Conservation (phyloP, 305 asterid species). For the Rubia tinctorum region DNA sequence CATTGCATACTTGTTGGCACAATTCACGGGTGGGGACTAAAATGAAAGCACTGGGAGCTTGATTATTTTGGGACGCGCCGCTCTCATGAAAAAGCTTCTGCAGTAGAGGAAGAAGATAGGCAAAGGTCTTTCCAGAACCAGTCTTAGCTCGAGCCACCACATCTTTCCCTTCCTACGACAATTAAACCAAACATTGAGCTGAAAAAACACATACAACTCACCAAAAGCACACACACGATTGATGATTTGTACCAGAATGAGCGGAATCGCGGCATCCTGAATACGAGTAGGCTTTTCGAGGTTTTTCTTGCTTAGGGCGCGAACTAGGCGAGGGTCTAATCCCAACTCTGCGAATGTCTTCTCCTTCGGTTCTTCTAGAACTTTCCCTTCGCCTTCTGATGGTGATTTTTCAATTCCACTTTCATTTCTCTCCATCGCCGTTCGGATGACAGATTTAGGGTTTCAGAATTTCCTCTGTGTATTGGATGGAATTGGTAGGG, state of each 20-base stretch:
- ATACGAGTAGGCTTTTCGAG: constrained; percentile 84
- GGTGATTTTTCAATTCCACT: constrained; percentile 11
- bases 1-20: constrained; percentile 62
- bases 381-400: not conserved
- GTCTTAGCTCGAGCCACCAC: constrained; percentile 97
- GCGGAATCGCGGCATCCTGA: constrained; percentile 78
- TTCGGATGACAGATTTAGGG: constrained; percentile 9
- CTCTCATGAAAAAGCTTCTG: constrained; percentile 75
- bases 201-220: not conserved
- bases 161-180: constrained; percentile 78
- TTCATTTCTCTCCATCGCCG: constrained; percentile 10
- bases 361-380: constrained; percentile 5
- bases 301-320: constrained; percentile 63
- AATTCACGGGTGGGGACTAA: constrained; percentile 92
- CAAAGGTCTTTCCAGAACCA: constrained; percentile 92
- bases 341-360: constrained; percentile 73
- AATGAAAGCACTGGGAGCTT: constrained; percentile 65
- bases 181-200: constrained; percentile 4
- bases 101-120: constrained; percentile 84
- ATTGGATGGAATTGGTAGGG: not conserved
- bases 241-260: constrained; percentile 53
- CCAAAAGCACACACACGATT: not conserved
- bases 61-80: constrained; percentile 38
- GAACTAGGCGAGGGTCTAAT: constrained; percentile 71
- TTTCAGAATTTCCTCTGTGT: not conserved